These are phyloP conservation scores for Cercophora newfieldiana DNA, from an alignment of 495 filamentous ascomycete species.

Conservation along the genomic window DNA sequence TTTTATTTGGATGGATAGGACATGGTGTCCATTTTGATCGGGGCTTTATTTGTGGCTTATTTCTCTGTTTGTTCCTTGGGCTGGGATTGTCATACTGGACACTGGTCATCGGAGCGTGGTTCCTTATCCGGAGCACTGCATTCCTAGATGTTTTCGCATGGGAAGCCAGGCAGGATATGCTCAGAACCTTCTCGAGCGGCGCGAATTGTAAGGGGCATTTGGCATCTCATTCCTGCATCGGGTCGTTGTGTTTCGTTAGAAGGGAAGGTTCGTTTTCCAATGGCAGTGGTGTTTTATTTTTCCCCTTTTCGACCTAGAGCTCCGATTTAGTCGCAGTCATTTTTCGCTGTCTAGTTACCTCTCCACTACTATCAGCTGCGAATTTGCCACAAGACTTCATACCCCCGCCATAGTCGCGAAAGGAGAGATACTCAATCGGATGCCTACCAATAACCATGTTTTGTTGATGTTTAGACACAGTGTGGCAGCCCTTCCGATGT, in stretches of 20 bases:
- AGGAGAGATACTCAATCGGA: neutral
- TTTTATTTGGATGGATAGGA: neutral
- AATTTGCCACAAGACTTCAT: neutral
- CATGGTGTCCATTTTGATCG: neutral
- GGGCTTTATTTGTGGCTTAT: neutral
- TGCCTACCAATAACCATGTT: neutral
- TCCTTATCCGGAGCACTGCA: neutral
- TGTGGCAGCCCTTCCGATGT: neutral
- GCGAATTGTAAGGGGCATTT: neutral
- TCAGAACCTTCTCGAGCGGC: neutral
- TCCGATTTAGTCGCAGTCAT: neutral
- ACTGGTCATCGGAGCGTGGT: neutral
- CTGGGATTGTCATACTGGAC: neutral
- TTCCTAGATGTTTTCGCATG: conserved; percentile 2
- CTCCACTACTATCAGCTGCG: neutral
- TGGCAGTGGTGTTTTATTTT: neutral
- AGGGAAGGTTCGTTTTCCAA: neutral
- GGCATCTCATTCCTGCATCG: neutral
- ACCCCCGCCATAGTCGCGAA: neutral
- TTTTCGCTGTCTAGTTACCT: neutral
- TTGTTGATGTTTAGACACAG: neutral
- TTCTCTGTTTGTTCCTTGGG: neutral
- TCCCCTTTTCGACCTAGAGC: neutral
- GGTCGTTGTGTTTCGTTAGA: neutral
- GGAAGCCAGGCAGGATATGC: neutral